A percentile compares a stretch with the other conserved stretches of the same genome.
Conservation (phyloP, 768 basidiomycete genomes). For the Cystobasidium onofrii region DNA sequence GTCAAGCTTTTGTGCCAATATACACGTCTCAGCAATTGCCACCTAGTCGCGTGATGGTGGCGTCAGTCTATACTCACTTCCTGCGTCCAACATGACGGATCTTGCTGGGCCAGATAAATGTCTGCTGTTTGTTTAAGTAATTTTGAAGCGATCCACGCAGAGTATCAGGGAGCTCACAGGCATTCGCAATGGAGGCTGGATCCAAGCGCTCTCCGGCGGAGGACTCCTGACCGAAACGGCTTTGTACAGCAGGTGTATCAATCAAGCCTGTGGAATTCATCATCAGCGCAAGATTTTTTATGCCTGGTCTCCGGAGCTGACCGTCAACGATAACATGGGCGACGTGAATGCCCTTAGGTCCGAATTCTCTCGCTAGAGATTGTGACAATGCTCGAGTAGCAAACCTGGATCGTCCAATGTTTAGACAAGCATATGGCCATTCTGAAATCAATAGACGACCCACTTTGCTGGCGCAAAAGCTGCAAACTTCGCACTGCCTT, state of each 20-base stretch:
- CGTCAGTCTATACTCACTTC: conserved; percentile 10
- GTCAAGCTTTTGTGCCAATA: conserved; percentile 31
- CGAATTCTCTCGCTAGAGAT: conserved; percentile 41
- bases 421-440: too few relatives aligned
- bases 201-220: conserved; percentile 28
- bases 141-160: not conserved
- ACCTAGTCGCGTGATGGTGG: not conserved
- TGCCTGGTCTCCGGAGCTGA: not conserved
- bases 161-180: not conserved
- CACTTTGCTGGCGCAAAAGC: conserved; percentile 41
- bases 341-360: conserved; percentile 40
- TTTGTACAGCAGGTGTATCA: conserved; percentile 20
- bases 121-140: not conserved
- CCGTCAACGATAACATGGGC: conserved; percentile 42
- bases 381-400: conserved; percentile 35
- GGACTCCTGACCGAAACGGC: not conserved
- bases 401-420: too few relatives aligned
- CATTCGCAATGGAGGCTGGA: conserved; percentile 33
- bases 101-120: conserved; percentile 36
- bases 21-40: not conserved
- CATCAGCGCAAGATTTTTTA: not conserved
- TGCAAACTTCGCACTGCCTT: conserved; percentile 39
- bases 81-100: conserved; percentile 38
- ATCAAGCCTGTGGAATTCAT: conserved; percentile 35
- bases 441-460: too few relatives aligned